Percentiles rank a stretch among this genome's conserved stretches.
Evolutionary conservation across 768 basidiomycete genomes (phyloP).

Genomic region (Flagelloscypha sp.): DNA sequence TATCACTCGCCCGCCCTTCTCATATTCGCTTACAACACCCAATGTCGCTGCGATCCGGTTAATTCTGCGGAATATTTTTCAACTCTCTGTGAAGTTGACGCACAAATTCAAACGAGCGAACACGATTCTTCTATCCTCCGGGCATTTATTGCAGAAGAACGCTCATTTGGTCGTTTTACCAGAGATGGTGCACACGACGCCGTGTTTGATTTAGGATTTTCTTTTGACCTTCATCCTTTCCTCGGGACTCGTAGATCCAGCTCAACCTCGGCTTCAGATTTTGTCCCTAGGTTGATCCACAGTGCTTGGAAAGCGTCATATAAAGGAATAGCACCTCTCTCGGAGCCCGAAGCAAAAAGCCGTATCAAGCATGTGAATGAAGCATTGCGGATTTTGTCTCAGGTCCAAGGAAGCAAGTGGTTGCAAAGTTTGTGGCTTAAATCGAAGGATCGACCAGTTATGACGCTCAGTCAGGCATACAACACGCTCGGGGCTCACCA

Average conservation of each 20-base stretch:
- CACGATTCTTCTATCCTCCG: constrained; percentile 32
- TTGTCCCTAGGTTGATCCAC: constrained; percentile 35
- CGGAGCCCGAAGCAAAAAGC: constrained; percentile 33
- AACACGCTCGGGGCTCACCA: too few relatives aligned
- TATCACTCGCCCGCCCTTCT: too few relatives aligned
- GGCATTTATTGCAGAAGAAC: constrained; percentile 34
- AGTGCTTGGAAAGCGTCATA: constrained; percentile 38
- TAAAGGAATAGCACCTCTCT: constrained; percentile 30
- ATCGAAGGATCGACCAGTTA: constrained; percentile 23
- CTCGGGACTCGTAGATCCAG: too few relatives aligned
- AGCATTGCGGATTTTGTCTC: constrained; percentile 38
- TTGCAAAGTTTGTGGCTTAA: constrained; percentile 26
- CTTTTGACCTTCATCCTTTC: constrained; percentile 29
- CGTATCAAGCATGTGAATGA: constrained; percentile 34
- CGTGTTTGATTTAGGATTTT: constrained; percentile 34
- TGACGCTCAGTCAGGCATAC: constrained; percentile 42
- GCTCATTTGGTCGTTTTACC: constrained; percentile 34
- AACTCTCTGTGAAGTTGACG: constrained; percentile 26
- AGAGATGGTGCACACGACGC: constrained; percentile 28
- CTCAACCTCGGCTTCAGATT: constrained; percentile 39
- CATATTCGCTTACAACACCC: too few relatives aligned
- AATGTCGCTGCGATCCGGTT: too few relatives aligned
- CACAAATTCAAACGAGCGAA: constrained; percentile 26
- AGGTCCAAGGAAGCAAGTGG: constrained; percentile 27
- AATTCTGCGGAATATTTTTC: too few relatives aligned